A percentile compares a stretch with the other conserved stretches of the same genome.
These are phyloP conservation scores for Stromatinia cepivora DNA, from an alignment of 2,329 filamentous ascomycete species.

Conservation along the genomic window DNA sequence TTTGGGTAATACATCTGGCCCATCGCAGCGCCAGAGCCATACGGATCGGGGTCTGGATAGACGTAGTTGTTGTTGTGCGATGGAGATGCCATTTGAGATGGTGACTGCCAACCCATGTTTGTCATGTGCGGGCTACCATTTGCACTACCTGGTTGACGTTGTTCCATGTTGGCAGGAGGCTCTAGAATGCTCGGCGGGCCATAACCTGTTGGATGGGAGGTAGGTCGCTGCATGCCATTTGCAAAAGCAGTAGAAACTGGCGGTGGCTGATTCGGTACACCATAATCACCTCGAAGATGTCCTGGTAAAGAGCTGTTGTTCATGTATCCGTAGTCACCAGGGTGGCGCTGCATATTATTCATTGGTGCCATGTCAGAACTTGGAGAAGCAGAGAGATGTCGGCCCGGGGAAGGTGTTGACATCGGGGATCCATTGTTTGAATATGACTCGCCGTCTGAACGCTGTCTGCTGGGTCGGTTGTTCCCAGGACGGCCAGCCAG, in stretches of 20 bases:
- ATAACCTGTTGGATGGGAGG: slow-evolving; percentile 81
- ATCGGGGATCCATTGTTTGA: slow-evolving; percentile 73
- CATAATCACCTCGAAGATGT: slow-evolving; percentile 71
- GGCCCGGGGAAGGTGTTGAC: slow-evolving; percentile 80
- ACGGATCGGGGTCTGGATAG: slow-evolving; percentile 81
- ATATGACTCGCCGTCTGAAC: slow-evolving; percentile 69
- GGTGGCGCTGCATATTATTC: slow-evolving; percentile 56
- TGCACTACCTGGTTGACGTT: slow-evolving; percentile 67
- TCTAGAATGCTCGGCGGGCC: slow-evolving; percentile 73
- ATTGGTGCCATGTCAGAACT: slow-evolving; percentile 71
- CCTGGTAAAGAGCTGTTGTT: slow-evolving; percentile 76
- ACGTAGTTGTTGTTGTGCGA: slow-evolving; percentile 64
- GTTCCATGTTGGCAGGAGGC: slow-evolving; percentile 72
- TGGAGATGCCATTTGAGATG: slow-evolving; percentile 67
- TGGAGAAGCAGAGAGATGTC: slow-evolving; percentile 77
- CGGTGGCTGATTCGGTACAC: slow-evolving; percentile 56
- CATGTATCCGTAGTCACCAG: slow-evolving; percentile 71
- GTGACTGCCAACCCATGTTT: slow-evolving; percentile 76
- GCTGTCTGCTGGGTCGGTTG: slow-evolving; percentile 50
- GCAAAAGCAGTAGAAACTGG: slow-evolving; percentile 59
- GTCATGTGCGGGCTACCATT: slow-evolving; percentile 83
- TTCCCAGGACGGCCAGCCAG: slow-evolving; percentile 56
- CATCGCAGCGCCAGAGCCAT: slow-evolving; percentile 59
- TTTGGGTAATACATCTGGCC: slow-evolving; percentile 70
- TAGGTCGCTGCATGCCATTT: slow-evolving; percentile 58